These are phyloP conservation scores for Colletotrichum aenigma DNA, from an alignment of 2,329 filamentous ascomycete species.

Conservation along the genomic window DNA sequence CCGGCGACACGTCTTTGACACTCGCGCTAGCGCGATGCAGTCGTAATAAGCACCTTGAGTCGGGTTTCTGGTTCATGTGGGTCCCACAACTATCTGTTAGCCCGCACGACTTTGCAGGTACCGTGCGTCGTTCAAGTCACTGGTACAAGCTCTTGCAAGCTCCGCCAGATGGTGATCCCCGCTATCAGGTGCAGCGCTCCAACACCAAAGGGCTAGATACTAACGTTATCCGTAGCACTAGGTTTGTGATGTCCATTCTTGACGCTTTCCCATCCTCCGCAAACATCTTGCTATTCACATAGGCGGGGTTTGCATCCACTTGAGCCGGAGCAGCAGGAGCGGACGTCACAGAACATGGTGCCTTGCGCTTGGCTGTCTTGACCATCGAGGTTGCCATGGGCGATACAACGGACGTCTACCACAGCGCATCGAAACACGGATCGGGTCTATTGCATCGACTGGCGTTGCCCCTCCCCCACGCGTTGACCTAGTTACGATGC, in stretches of 20 bases:
- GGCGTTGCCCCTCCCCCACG: neutral
- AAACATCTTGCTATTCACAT: neutral
- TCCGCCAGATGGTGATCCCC: neutral
- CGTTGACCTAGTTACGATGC: neutral
- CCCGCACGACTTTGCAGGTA: neutral
- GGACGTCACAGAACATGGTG: neutral
- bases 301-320: neutral
- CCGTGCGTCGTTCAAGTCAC: neutral
- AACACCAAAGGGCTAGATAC: neutral
- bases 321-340: too few species aligned
- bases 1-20: neutral
- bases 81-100: neutral
- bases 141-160: neutral
- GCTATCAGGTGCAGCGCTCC: neutral
- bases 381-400: neutral
- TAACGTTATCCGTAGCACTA: neutral
- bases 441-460: neutral
- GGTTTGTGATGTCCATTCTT: neutral
- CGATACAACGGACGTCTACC: neutral
- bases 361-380: neutral
- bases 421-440: neutral
- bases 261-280: neutral
- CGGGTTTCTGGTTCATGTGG: neutral
- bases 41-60: neutral
- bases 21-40: neutral